Base-by-base conservation (phyloP, 1,284 basidiomycete species). In the Marasmius oreades region DNA sequence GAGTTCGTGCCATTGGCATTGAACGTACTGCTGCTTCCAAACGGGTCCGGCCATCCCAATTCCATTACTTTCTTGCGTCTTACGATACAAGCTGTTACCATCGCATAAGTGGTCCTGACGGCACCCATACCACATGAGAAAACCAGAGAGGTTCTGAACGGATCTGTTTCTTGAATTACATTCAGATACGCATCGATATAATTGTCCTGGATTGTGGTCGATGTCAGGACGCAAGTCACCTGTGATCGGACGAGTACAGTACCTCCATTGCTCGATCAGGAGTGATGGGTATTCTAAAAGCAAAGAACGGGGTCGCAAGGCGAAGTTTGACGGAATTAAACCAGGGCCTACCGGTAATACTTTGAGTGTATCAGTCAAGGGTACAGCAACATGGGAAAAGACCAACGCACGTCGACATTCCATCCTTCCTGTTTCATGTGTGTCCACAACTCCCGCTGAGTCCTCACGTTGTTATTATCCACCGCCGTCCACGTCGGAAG, bases 121-220 rank as follows among this genome's bases (percentile, higher is more conserved):
- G 94, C 93, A 44, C 97, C 97, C 83, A 97, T 95, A 42, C 97
- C 96, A 69, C 97, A 98, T 56, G 93, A 96, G 71, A 99, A 98
- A 2, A 99, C 92, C 16, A 99, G 77, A 0, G 90, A 88, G 0
- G 93, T 94, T 20, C 78, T 80, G 7, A 86, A 74, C 0, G 96
- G 95, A 63, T 97, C 92, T 0, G 90, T 85, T 39, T 84, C 75
- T 64, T 87, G 85, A 65, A 99, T 88, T 48, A 95, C 86, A 12
- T 83, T 81, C 18, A 96, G 79, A 70, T 98, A 97, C 1, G 93
- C 91, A 71, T 99, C 97, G 14, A 98, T 84, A 68, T 97, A 97
- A 66, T 94, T 94, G 69, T 95, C 90, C 85, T 93, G 64, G 36
- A 56, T 59, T 47, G 60, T 61, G 33, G 8, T 48, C 26, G 23